Evolutionary conservation across 768 basidiomycete species (phyloP), one percentile per base, ranked within the genome.

Genomic region (Lactifluus volemus): DNA sequence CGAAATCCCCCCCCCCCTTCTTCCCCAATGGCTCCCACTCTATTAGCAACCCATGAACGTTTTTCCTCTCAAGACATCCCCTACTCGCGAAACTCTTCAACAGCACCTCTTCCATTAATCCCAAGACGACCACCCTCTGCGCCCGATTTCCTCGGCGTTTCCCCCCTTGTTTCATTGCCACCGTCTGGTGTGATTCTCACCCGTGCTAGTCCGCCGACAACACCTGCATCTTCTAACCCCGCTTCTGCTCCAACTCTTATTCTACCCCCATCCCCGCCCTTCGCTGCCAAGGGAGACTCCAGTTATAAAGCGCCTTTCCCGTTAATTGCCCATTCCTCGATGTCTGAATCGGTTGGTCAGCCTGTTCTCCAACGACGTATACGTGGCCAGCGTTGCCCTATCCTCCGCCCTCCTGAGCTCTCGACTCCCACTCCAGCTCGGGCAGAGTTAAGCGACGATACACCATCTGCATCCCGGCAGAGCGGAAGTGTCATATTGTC

Each of bases 61-160:
- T 44, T 47, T 51, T 64, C 71, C 63, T 61, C 67, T 11, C 44
- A 38, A 32, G 63, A 63, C 29, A 21, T 65, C 62, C 45, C 67
- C 65, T 67, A 67, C 68, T 45, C 68, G 68, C 58, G 81, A 45
- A 88, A 84, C 70, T 71, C 76, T 34, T 83, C 86, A 36, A 78
- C 81, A 2, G 74, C 75, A 8, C 79, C 85, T 57, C 79, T 87
- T n/a, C 85, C 86, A 15, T 74, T 80, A 53, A 77, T 88, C 55
- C 84, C 88, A 41, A 80, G 84, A 55, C 75, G 85, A 51, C 70
- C 68, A 39, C 68, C 75, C 5, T 70, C 72, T 53, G 38, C 52
- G 9, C 66, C 49, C 32, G 71, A 68, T 38, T 59, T 65, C 63
- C 65, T 65, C 67, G 66, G 39, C 55, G 53, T 34, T 32, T 55